phyloP scores from a whole-genome alignment of 208 protist genomes.

The Trypanosoma conorhini region DNA sequence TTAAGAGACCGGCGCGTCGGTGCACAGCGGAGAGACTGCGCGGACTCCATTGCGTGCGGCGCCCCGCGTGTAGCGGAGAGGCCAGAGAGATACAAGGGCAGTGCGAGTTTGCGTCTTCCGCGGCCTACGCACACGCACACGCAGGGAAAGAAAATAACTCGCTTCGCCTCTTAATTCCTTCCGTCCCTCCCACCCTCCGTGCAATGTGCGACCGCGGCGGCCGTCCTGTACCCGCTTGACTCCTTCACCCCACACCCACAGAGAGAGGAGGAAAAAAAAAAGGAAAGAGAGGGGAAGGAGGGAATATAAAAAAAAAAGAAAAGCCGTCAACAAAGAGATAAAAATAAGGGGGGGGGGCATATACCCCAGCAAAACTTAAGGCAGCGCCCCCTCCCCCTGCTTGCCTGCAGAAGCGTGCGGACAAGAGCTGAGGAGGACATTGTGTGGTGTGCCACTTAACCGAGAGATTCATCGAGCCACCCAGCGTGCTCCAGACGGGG shows the following conservation, averaged over 20 bases:
- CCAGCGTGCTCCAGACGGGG: neutral
- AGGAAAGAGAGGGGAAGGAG: neutral
- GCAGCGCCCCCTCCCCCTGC: too few relatives aligned
- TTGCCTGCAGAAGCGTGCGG: neutral
- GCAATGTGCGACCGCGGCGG: neutral
- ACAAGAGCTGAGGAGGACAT: neutral
- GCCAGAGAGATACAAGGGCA: conserved; percentile 5
- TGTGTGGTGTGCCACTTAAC: neutral
- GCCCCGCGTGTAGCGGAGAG: neutral
- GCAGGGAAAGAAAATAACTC: neutral
- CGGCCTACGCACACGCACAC: neutral
- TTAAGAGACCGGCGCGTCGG: conserved; percentile 76
- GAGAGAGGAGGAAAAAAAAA: neutral
- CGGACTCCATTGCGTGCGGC: conserved; percentile 13
- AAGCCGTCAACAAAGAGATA: neutral
- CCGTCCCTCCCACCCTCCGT: neutral
- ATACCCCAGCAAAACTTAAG: neutral
- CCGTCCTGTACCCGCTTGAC: neutral
- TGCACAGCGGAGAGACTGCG: conserved; percentile 33
- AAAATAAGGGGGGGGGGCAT: neutral
- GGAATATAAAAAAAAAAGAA: neutral
- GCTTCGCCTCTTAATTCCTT: neutral
- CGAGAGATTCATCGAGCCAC: neutral
- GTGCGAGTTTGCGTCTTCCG: neutral
- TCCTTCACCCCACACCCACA: neutral